Evolutionary conservation across 768 basidiomycete genomes (phyloP).

Genomic region (Saitozyma sp.): DNA sequence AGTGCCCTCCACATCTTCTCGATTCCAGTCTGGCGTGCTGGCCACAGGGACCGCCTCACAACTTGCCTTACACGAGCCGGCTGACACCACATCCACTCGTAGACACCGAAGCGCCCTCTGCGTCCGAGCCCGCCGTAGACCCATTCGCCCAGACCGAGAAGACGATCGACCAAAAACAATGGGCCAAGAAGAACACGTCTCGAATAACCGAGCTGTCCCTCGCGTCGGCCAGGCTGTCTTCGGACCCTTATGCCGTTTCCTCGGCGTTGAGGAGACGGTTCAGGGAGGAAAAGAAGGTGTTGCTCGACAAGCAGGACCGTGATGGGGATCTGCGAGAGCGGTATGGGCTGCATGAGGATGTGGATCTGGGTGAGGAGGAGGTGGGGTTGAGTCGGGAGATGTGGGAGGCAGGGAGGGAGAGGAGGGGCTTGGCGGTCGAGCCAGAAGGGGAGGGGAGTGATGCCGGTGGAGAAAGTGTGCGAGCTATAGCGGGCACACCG

Average conservation of each 20-base stretch:
- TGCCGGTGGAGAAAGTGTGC: conserved; percentile 8
- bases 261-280: conserved; percentile 74
- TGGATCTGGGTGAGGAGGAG: conserved; percentile 60
- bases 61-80: not conserved
- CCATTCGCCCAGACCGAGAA: conserved; percentile 89
- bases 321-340: conserved; percentile 72
- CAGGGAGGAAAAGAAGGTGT: conserved; percentile 80
- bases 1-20: not conserved
- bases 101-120: conserved; percentile 68
- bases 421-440: conserved; percentile 51
- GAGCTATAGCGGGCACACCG: conserved; percentile 12
- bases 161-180: conserved; percentile 71
- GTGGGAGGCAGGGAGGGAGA: conserved; percentile 61
- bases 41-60: too few species aligned
- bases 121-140: conserved; percentile 62
- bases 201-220: conserved; percentile 77
- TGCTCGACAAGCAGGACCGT: conserved; percentile 64
- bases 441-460: not conserved
- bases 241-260: conserved; percentile 84
- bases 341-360: conserved; percentile 72
- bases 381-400: conserved; percentile 62
- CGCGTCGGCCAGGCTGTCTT: conserved; percentile 72
- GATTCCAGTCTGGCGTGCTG: not conserved
- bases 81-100: conserved; percentile 11
- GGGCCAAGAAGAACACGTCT: conserved; percentile 72